phyloP scores from a whole-genome alignment of 1,284 basidiomycete genomes.

The Malassezia japonica region DNA sequence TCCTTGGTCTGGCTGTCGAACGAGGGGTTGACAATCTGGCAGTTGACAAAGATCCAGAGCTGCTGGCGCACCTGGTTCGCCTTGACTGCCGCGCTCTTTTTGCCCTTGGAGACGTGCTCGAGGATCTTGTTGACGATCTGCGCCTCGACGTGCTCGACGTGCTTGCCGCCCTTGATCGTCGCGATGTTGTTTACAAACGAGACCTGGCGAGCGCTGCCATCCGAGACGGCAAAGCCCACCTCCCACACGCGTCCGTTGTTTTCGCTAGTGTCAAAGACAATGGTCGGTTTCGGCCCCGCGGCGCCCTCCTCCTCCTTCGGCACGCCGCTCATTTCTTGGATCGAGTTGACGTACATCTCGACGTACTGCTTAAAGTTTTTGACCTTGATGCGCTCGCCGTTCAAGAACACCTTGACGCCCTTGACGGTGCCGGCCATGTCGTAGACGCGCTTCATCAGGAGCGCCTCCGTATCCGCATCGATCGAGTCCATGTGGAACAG shows the following conservation, averaged over 20 bases:
- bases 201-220: constrained; percentile 68
- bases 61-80: constrained; percentile 89
- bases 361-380: constrained; percentile 97
- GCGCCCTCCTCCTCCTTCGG: constrained; percentile 40
- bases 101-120: constrained; percentile 81
- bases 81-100: constrained; percentile 75
- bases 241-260: constrained; percentile 68
- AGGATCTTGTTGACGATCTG: constrained; percentile 71
- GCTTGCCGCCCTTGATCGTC: constrained; percentile 91
- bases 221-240: constrained; percentile 85
- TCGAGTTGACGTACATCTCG: constrained; percentile 64
- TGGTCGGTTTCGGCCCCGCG: constrained; percentile 63
- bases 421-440: constrained; percentile 92
- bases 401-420: constrained; percentile 85
- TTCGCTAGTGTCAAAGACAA: constrained; percentile 73
- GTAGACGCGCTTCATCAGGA: constrained; percentile 89
- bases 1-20: constrained; percentile 99
- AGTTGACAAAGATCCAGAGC: constrained; percentile 97
- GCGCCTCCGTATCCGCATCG: constrained; percentile 79
- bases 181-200: constrained; percentile 98
- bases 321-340: constrained; percentile 46
- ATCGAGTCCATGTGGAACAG: constrained; percentile 88
- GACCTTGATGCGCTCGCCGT: constrained; percentile 83
- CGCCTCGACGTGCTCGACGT: constrained; percentile 77
- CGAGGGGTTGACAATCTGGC: constrained; percentile 90